Evolutionary conservation across 2,329 filamentous ascomycete genomes (phyloP).

Genomic region (Fulvia fulva): DNA sequence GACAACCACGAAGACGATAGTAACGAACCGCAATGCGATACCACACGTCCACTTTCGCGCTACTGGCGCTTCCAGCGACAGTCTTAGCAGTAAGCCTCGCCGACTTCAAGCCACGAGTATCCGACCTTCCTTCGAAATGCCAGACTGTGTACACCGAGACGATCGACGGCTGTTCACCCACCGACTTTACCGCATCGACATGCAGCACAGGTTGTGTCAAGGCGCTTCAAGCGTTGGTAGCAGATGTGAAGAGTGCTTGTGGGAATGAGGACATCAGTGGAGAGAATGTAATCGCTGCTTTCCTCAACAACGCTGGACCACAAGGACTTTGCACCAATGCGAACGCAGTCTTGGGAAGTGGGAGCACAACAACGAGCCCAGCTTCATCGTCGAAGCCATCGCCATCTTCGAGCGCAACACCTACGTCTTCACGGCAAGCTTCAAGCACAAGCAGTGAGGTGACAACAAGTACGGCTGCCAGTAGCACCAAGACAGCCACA

Average conservation of each 20-base stretch:
- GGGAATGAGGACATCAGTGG: slow-evolving; percentile 34
- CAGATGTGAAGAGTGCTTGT: slow-evolving; percentile 35
- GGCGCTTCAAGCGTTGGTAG: slow-evolving; percentile 36
- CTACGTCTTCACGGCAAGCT: neutral
- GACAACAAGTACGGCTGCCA: slow-evolving; percentile 9
- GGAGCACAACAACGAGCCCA: slow-evolving; percentile 6
- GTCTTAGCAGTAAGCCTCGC: slow-evolving; percentile 40
- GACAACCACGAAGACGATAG: neutral
- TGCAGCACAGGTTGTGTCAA: slow-evolving; percentile 42
- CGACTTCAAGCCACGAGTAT: slow-evolving; percentile 43
- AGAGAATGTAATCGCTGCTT: slow-evolving; percentile 41
- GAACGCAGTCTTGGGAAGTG: slow-evolving; percentile 15
- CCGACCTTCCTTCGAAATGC: slow-evolving; percentile 39
- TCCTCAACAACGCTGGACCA: slow-evolving; percentile 39
- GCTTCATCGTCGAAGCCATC: slow-evolving; percentile 8
- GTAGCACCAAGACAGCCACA: slow-evolving; percentile 16
- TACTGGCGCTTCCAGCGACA: slow-evolving; percentile 26
- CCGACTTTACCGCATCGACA: slow-evolving; percentile 40
- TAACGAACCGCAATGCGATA: slow-evolving; percentile 1
- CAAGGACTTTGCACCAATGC: slow-evolving; percentile 38
- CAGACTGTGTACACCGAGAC: slow-evolving; percentile 38
- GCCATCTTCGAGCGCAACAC: slow-evolving; percentile 1
- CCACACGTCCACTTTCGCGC: slow-evolving; percentile 2
- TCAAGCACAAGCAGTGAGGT: slow-evolving; percentile 3
- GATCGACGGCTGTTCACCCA: slow-evolving; percentile 39